Conservation (phyloP, 192 early-diverging fungal species). For the Coemansia sp. region DNA sequence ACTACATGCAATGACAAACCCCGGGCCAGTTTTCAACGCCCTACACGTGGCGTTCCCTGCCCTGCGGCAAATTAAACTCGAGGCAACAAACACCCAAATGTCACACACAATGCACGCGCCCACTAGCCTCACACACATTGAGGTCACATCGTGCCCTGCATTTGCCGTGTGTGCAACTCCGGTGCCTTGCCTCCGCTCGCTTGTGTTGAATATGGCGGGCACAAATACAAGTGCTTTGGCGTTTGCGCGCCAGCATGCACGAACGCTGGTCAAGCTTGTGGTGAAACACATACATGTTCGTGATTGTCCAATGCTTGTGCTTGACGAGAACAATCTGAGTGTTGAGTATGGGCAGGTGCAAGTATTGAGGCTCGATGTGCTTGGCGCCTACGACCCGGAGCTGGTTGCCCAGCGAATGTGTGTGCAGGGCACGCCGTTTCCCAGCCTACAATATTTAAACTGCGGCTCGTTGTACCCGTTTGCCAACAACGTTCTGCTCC, state of each 20-base stretch:
- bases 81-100: constrained; percentile 13
- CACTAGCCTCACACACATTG: background rate
- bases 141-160: constrained; percentile 13
- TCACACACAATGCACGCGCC: background rate
- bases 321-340: background rate
- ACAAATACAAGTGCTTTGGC: background rate
- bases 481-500: constrained; percentile 17
- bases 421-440: constrained; percentile 10
- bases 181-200: constrained; percentile 7
- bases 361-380: constrained; percentile 13
- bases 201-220: constrained; percentile 9
- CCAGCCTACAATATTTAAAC: constrained; percentile 13
- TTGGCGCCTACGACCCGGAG: constrained; percentile 19
- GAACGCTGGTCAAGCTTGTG: constrained; percentile 9
- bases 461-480: constrained; percentile 32
- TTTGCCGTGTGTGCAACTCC: background rate
- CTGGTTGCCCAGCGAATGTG: background rate
- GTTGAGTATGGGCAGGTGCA: constrained; percentile 9
- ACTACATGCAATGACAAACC: constrained; percentile 4
- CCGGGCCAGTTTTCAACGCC: constrained; percentile 7
- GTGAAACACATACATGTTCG: constrained; percentile 16
- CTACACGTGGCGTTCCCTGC: constrained; percentile 7
- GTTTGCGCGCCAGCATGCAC: constrained; percentile 20
- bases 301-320: constrained; percentile 11
- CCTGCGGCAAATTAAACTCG: constrained; percentile 12